Conservation (phyloP, 345 rosid genomes). For the Alliaria petiolata region DNA sequence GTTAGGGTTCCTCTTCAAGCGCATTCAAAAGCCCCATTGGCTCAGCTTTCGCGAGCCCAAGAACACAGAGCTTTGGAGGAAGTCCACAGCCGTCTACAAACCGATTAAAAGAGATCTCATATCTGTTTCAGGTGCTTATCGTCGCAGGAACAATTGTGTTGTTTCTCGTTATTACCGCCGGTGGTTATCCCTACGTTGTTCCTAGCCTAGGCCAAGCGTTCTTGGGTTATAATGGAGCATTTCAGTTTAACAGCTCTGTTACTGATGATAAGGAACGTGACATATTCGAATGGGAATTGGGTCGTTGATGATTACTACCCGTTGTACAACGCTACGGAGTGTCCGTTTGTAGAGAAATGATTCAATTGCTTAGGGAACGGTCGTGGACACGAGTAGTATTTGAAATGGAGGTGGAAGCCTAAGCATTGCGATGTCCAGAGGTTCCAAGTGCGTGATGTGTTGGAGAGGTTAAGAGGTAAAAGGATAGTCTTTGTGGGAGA, state of each 20-base stretch:
- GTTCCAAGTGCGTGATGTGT: conserved; percentile 39
- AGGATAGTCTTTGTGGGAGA: conserved; percentile 89
- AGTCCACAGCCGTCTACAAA: conserved; percentile 30
- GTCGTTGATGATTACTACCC: conserved; percentile 55
- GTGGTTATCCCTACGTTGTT: conserved; percentile 59
- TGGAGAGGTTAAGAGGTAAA: conserved; percentile 59
- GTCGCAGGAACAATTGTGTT: conserved; percentile 49
- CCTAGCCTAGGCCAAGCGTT: conserved; percentile 57
- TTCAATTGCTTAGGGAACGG: conserved; percentile 81
- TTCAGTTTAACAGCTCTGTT: conserved; percentile 34
- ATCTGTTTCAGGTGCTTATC: conserved; percentile 45
- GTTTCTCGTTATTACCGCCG: conserved; percentile 43
- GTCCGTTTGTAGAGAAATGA: conserved; percentile 74
- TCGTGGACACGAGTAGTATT: conserved; percentile 50
- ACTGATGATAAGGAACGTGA: conserved; percentile 34
- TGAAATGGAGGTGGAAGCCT: conserved; percentile 86
- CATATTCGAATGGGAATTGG: conserved; percentile 62
- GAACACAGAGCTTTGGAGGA: conserved; percentile 30
- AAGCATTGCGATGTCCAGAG: conserved; percentile 58
- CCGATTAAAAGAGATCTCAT: conserved; percentile 39
- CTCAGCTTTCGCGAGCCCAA: conserved; percentile 37
- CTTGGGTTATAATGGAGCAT: conserved; percentile 38
- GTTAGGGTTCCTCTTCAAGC: conserved; percentile 26
- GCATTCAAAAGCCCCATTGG: conserved; percentile 44
- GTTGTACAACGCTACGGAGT: conserved; percentile 62